Evolutionary conservation across 2,329 filamentous ascomycete genomes (phyloP), one percentile per base, ranked within the genome.

Genomic region (Colletotrichum somersetense): DNA sequence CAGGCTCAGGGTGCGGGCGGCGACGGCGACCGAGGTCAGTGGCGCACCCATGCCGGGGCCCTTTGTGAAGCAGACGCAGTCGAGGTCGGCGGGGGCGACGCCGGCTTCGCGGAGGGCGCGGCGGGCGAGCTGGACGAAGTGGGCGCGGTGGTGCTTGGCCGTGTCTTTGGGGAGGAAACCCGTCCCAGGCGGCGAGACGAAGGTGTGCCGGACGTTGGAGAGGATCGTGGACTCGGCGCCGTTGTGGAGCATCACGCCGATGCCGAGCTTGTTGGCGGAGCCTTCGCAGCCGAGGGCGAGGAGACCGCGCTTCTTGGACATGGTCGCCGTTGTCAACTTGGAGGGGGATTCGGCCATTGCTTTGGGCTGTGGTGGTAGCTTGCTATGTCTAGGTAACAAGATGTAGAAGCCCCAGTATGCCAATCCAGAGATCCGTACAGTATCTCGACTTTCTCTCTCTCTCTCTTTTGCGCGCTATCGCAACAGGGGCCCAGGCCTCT

Each of bases 91-190:
- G 18, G 91, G 82, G 0, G 81, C 77, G 3, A 93, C 80, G 26
- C 84, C 84, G 0, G 96, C 94, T 75, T 92, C 91, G 69, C 87
- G 85, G 74, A 99, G 89, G 5, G 96, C 94, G 73, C 90, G 89
- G 76, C 92, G 94, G 23, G 96, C 92, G n/a, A 98, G 86, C 33
- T 87, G 85, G 20, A 94, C 92, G 74, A 98, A 94, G 91, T 93
- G 94, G 79, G 90, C 81, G 75, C 96, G 92, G 87, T 99, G 96
- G 84, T 99, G 96, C 64, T 90, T 89, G 20, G 96, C 96, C 0
- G 96, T 98, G 84, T 99, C 96, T 81, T 98, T 98, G 73, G 96
- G 96, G 5, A 98, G 89, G 83, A 99, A 98, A 5, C 96, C 96
- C 72, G 95, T 93, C 55, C 96, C 96, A 0, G 96, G 95, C 5